Conservation (phyloP, 805 yeast species). For the Ogataea paradorogensis region DNA sequence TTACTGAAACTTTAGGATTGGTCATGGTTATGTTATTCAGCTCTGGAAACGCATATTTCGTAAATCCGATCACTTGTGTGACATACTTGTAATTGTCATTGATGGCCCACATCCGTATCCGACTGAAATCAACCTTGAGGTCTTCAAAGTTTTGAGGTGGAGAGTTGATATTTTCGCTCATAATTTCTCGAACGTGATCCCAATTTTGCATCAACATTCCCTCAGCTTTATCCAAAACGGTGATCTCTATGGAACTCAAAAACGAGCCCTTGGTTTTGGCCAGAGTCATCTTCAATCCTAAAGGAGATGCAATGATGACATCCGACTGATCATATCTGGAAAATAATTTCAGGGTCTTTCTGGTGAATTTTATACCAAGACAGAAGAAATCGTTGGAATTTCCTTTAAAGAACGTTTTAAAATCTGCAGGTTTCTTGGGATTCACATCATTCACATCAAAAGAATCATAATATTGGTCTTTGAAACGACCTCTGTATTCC, state of each 20-base stretch:
- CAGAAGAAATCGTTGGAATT: conserved; percentile 91
- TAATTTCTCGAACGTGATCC: conserved; percentile 69
- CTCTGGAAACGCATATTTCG: conserved; percentile 79
- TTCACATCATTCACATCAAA: conserved; percentile 30
- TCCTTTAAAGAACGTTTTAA: conserved; percentile 76
- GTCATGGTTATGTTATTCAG: conserved; percentile 58
- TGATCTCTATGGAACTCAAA: conserved; percentile 81
- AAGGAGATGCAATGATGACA: conserved; percentile 84
- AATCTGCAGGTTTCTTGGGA: conserved; percentile 75
- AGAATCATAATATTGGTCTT: conserved; percentile 60
- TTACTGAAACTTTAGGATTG: conserved; percentile 42
- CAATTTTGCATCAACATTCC: conserved; percentile 90
- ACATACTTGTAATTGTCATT: conserved; percentile 73
- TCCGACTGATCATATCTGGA: conserved; percentile 84
- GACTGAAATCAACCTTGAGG: conserved; percentile 76
- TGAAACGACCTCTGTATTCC: conserved; percentile 78
- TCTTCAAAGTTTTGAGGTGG: conserved; percentile 69
- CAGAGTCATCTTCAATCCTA: conserved; percentile 78
- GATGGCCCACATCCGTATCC: conserved; percentile 89
- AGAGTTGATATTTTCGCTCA: conserved; percentile 66
- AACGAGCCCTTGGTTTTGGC: conserved; percentile 53
- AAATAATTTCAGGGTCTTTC: conserved; percentile 81
- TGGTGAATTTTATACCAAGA: conserved; percentile 84
- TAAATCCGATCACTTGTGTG: conserved; percentile 75
- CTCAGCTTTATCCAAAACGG: conserved; percentile 79